Evolutionary conservation across 108 stramenopile species (phyloP), one percentile per base, ranked within the genome.

Genomic region (Discostella stelligeroides): DNA sequence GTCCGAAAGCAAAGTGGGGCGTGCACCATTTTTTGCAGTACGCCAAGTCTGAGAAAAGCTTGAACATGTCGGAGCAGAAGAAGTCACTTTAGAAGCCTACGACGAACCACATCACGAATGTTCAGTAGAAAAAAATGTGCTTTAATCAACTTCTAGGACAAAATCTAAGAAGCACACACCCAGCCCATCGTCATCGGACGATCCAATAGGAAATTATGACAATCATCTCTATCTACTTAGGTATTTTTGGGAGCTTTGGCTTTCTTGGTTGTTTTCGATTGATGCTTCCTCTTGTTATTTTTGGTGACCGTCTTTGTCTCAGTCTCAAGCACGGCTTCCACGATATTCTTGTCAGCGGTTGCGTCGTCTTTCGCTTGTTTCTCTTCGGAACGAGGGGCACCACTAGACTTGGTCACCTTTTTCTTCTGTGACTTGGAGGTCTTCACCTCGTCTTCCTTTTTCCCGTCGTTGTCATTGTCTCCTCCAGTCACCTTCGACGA

Each of bases 21-120:
- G 66, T 79, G 25, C 60, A 72, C 62, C 71, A 72, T 43, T 60
- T 64, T 27, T 57, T 72, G 23, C 66, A 79, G 25, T 79, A 71
- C 59, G 63, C 66, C 18, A 37, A 56, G 13, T 79, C 78, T 45
- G 78, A 74, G 58, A 50, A 34, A 24, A 73, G 43, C 59, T 15
- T 70, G 41, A 15, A 7, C 23, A 24, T 47, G 53, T 55, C 55
- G 6, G 45, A 42, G 38, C 38, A 43, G 55, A 74, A 66, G 48
- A 58, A 61, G 51, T 49, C 63, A 20, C 43, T 34, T 39, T 49
- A 54, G 41, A 66, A 66, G 20, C 38, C n/a, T 17, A 45, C n/a
- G 43, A 8, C 12, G n/a, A 13, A 45, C 43, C 13, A 45, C 43
- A 45, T 45, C 43, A 45, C 12, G 43, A 45, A 45, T 11, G 12